phyloP scores from a whole-genome alignment of 129 eudicot genomes.

The Arctium lappa region DNA sequence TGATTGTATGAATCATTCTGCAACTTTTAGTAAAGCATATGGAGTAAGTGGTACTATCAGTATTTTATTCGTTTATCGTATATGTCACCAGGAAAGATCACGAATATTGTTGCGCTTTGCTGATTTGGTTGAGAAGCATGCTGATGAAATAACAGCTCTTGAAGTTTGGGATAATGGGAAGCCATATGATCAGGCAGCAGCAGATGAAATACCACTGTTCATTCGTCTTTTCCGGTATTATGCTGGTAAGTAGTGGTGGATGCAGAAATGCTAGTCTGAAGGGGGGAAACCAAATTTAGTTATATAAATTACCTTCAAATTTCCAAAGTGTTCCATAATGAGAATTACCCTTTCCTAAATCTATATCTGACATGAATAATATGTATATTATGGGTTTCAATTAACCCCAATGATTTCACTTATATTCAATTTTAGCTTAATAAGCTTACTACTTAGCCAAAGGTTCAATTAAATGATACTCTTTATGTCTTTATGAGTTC shows the following conservation, averaged over 20 bases:
- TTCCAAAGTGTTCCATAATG: neutral
- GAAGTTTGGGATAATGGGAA: slow-evolving; percentile 95
- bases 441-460: neutral
- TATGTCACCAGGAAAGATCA: slow-evolving; percentile 64
- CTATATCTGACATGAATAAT: neutral
- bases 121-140: slow-evolving; percentile 78
- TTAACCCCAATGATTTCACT: too few species aligned
- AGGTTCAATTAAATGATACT: neutral
- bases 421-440: neutral
- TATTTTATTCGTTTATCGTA: neutral
- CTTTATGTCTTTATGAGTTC: neutral
- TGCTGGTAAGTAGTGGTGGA: slow-evolving; percentile 54
- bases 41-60: neutral
- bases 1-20: too few species aligned
- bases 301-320: neutral
- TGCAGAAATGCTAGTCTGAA: neutral
- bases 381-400: too few species aligned
- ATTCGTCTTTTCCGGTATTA: slow-evolving; percentile 72
- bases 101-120: slow-evolving; percentile 63
- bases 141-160: slow-evolving; percentile 72
- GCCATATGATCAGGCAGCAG: slow-evolving; percentile 64
- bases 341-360: neutral
- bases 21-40: neutral
- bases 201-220: slow-evolving; percentile 58
- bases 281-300: neutral